Percentiles rank a stretch among this genome's conserved stretches.
Conservation (phyloP, 768 basidiomycete species). For the Terana coerulea region DNA sequence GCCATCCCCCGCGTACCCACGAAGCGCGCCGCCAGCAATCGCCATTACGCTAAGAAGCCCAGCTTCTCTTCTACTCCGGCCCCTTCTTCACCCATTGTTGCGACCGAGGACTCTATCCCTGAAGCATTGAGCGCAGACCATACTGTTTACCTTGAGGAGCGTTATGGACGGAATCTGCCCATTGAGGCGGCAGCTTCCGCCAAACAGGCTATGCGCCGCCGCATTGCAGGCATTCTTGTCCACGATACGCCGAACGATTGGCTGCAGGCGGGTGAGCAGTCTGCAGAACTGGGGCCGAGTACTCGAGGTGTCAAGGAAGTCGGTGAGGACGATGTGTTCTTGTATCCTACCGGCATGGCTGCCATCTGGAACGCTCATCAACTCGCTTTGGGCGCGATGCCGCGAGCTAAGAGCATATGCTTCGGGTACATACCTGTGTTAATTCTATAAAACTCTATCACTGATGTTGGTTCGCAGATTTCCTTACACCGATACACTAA, state of each 20-base stretch:
- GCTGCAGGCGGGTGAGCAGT: slow-evolving; percentile 40
- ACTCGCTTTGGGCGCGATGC: slow-evolving; percentile 49
- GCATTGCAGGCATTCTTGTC: slow-evolving; percentile 84
- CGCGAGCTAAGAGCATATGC: slow-evolving; percentile 79
- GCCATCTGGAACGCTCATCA: slow-evolving; percentile 93
- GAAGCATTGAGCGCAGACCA: slow-evolving; percentile 64
- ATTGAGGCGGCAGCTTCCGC: slow-evolving; percentile 68
- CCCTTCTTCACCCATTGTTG: slow-evolving; percentile 9
- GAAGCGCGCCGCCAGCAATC: slow-evolving; percentile 37
- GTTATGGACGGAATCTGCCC: slow-evolving; percentile 90
- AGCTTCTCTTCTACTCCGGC: slow-evolving; percentile 5
- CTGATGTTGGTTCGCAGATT: slow-evolving; percentile 54
- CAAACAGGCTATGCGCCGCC: slow-evolving; percentile 80
- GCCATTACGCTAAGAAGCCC: slow-evolving; percentile 51
- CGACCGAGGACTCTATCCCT: neutral
- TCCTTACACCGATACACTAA: slow-evolving; percentile 93
- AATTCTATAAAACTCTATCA: neutral
- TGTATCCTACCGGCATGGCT: slow-evolving; percentile 87
- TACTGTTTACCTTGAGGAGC: slow-evolving; percentile 81
- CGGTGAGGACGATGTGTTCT: slow-evolving; percentile 82
- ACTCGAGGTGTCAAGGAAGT: slow-evolving; percentile 65
- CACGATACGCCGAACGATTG: slow-evolving; percentile 47
- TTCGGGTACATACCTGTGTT: slow-evolving; percentile 69
- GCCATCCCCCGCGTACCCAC: slow-evolving; percentile 3
- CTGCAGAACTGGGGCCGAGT: slow-evolving; percentile 54